Conservation (phyloP, 2,329 filamentous ascomycete genomes). For the Ophiostoma montium region DNA sequence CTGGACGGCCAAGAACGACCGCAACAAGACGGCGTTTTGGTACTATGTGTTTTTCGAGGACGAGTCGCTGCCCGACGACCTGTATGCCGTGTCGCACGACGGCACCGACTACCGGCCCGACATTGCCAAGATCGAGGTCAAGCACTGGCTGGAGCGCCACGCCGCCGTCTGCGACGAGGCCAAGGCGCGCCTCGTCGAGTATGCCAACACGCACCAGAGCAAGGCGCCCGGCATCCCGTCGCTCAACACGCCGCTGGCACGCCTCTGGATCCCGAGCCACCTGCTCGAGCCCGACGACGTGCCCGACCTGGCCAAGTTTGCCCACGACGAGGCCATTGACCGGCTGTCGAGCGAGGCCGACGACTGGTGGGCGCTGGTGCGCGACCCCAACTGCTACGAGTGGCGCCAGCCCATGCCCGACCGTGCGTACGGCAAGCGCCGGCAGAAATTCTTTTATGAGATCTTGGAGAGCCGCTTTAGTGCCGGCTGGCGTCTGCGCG, state of each 20-base stretch:
- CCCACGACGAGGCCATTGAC: conserved; percentile 44
- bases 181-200: conserved; percentile 37
- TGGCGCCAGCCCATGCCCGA: conserved; percentile 46
- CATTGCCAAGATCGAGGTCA: conserved; percentile 44
- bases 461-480: conserved; percentile 44
- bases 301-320: conserved; percentile 39
- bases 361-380: conserved; percentile 47
- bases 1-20: conserved; percentile 54
- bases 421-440: conserved; percentile 42
- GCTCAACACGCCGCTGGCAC: conserved; percentile 36
- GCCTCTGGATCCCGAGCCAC: conserved; percentile 40
- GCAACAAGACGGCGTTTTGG: conserved; percentile 59
- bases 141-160: conserved; percentile 49
- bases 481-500: conserved; percentile 26
- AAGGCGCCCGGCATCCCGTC: conserved; percentile 36
- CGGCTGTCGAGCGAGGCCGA: conserved; percentile 51
- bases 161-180: conserved; percentile 44
- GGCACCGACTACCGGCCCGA: conserved; percentile 39
- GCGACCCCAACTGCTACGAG: conserved; percentile 45
- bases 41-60: conserved; percentile 51
- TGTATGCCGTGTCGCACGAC: conserved; percentile 37
- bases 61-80: conserved; percentile 31
- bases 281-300: conserved; percentile 34
- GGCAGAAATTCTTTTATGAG: conserved; percentile 43
- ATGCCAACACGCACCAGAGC: conserved; percentile 34